Percentiles rank a stretch among this genome's conserved stretches.
Evolutionary conservation across 306 rosid species (phyloP).

Genomic region (Pterocarpus macrocarpus): DNA sequence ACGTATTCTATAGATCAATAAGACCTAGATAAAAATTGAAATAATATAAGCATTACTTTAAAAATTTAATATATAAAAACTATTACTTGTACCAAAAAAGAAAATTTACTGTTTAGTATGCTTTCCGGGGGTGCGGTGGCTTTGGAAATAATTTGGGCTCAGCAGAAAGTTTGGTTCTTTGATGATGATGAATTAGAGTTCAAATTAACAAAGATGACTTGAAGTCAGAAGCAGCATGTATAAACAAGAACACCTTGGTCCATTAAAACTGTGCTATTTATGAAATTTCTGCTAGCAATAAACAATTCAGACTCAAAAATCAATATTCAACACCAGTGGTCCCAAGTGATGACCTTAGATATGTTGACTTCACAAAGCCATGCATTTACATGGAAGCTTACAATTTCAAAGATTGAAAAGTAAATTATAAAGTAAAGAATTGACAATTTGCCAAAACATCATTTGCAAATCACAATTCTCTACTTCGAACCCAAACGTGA

Average conservation of each 20-base stretch:
- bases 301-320: neutral
- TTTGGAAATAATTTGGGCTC: neutral
- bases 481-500: slow-evolving; percentile 8
- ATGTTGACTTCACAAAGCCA: slow-evolving; percentile 44
- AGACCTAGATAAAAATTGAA: too few relatives aligned
- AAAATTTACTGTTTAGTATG: too few relatives aligned
- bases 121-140: too few relatives aligned
- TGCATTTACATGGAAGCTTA: slow-evolving; percentile 3
- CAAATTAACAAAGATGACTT: neutral
- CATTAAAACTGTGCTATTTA: neutral
- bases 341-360: neutral
- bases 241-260: too few relatives aligned
- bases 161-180: neutral
- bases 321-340: slow-evolving; percentile 17
- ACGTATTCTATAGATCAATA: too few relatives aligned
- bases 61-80: too few relatives aligned
- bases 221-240: neutral
- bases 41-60: too few relatives aligned
- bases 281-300: neutral
- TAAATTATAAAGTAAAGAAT: neutral
- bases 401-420: slow-evolving; percentile 26
- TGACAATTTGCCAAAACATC: slow-evolving; percentile 5
- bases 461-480: slow-evolving; percentile 9
- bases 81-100: too few relatives aligned
- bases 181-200: neutral